Base-by-base conservation (phyloP, 345 rosid genomes). In the Bretschneidera sinensis region DNA sequence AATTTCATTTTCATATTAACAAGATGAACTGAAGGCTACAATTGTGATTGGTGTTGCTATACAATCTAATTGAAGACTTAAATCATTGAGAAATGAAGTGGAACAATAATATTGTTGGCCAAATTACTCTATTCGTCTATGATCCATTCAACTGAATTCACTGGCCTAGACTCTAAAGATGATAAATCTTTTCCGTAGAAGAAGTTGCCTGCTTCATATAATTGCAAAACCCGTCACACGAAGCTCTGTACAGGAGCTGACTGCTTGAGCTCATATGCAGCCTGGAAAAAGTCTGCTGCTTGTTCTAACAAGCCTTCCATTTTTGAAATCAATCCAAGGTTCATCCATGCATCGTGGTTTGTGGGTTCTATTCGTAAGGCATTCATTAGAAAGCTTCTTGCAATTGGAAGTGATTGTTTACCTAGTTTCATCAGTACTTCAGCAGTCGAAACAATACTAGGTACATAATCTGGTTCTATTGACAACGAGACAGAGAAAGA, bases 221-320 rank as follows among this genome's bases (percentile, higher is more conserved):
- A 5, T 39, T 39, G 33, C n/a, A 55, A 43, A 17, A 57, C 4
- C 50, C 31, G 18, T 64, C 71, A 77, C 23, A 17, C 24, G 50
- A 84, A 82, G 72, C 84, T 76, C 58, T 86, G 84, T 48, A 86
- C 83, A 14, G 97, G 95, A 60, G 96, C 89, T 1, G 96, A 82
- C 22, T 76, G 66, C 69, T 82, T 61, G 39, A 94, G 90, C 61
- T 94, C 96, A 70, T 85, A 83, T 6, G 99, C 95, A 55, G 97
- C 97, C 72, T 94, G 95, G 69, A 84, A 88, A 72, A 71, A 94
- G 24, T 94, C 96, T 24, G 95, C 95, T 21, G 97, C 97, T 77
- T 82, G 91, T 43, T 78, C 83, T 22, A 80, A 57, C 3, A 79
- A 79, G 64, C 99, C 99, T 76, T 94, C 94, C 85, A 52, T 74